A percentile compares a stretch with the other conserved stretches of the same genome.
Conservation (phyloP, 306 rosid genomes). For the Cicer chorassanicum region DNA sequence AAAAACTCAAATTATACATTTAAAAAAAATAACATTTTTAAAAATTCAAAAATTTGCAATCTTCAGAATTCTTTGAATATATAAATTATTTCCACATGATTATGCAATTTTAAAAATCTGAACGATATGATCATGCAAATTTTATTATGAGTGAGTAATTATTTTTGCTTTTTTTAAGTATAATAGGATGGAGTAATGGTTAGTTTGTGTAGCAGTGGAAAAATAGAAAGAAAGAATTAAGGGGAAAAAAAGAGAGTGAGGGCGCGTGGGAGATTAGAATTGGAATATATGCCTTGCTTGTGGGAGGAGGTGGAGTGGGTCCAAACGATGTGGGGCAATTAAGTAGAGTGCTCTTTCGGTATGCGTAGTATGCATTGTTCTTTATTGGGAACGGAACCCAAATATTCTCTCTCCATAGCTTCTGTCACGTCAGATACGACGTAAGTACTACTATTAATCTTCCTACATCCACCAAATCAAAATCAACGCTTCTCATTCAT, state of each 20-base stretch:
- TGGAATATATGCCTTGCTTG: slow-evolving; percentile 94
- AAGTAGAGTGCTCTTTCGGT: slow-evolving; percentile 82
- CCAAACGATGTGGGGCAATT: slow-evolving; percentile 55
- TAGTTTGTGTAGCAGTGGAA: too few species aligned
- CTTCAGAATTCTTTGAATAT: too few species aligned
- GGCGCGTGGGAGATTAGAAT: slow-evolving; percentile 12
- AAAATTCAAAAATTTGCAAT: too few species aligned
- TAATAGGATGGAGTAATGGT: too few species aligned
- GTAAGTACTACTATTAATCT: neutral
- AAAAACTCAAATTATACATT: too few species aligned
- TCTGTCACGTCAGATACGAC: slow-evolving; percentile 66
- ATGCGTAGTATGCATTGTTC: slow-evolving; percentile 49
- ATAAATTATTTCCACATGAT: too few species aligned
- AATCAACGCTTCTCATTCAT: slow-evolving; percentile 45
- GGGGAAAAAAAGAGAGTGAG: slow-evolving; percentile 21
- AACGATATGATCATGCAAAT: too few species aligned
- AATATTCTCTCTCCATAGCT: slow-evolving; percentile 62
- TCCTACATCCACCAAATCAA: slow-evolving; percentile 15
- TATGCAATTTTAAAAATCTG: too few species aligned
- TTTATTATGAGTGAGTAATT: too few species aligned
- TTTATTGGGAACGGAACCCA: slow-evolving; percentile 88
- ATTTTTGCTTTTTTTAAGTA: too few species aligned
- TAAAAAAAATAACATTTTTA: too few species aligned
- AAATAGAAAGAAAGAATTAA: too few species aligned
- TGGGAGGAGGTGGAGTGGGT: slow-evolving; percentile 67